Evolutionary conservation across 805 yeast genomes (phyloP).

Genomic region (Cyberlindnera mycetangii): DNA sequence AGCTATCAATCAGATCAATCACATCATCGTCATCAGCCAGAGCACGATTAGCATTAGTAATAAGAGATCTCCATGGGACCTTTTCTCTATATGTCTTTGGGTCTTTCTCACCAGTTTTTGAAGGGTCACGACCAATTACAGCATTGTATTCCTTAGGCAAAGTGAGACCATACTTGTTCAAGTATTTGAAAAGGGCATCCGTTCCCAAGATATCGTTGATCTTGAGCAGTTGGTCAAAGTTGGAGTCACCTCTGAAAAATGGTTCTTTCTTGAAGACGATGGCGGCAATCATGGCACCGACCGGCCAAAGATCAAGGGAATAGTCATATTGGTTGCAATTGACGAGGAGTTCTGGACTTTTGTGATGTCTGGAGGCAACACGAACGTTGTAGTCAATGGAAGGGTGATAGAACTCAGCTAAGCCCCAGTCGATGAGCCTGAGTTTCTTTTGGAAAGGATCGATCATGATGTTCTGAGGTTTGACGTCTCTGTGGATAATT

Average conservation of each 20-base stretch:
- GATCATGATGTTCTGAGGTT: constrained; percentile 95
- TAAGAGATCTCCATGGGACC: constrained; percentile 76
- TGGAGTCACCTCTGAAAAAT: constrained; percentile 86
- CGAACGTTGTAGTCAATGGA: constrained; percentile 89
- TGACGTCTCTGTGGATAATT: constrained; percentile 92
- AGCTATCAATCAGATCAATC: constrained; percentile 74
- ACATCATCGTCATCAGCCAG: constrained; percentile 72
- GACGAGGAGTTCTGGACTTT: constrained; percentile 88
- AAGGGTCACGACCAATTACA: constrained; percentile 64
- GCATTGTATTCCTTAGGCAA: constrained; percentile 76
- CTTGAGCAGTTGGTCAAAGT: constrained; percentile 87
- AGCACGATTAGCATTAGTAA: constrained; percentile 65
- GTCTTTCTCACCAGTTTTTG: constrained; percentile 36
- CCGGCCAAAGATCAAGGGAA: constrained; percentile 90
- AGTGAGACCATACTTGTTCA: constrained; percentile 66
- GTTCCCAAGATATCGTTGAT: constrained; percentile 88
- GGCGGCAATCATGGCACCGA: constrained; percentile 90
- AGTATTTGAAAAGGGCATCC: constrained; percentile 66
- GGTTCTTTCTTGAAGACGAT: constrained; percentile 90
- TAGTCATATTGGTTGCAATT: constrained; percentile 88
- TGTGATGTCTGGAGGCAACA: constrained; percentile 89
- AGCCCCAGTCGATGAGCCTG: constrained; percentile 91
- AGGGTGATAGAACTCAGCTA: constrained; percentile 91
- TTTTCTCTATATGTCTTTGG: constrained; percentile 10
- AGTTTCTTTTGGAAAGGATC: constrained; percentile 70